phyloP scores from a whole-genome alignment of 2,329 filamentous ascomycete species.

The Cordyceps fumosorosea region DNA sequence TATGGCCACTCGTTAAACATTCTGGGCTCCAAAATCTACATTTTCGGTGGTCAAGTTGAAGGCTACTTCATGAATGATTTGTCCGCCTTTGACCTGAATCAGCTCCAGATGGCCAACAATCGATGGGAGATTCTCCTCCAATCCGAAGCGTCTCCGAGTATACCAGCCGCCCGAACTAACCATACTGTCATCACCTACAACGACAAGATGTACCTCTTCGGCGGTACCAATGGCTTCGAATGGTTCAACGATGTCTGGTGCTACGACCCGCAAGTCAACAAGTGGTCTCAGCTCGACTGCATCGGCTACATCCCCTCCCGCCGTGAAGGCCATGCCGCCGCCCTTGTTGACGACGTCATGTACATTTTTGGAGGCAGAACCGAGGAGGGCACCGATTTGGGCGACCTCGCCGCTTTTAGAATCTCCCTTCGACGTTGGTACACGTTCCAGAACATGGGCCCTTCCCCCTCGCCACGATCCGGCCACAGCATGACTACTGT shows the following conservation, averaged over 20 bases:
- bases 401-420: constrained; percentile 77
- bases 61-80: constrained; percentile 98
- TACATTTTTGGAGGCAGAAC: constrained; percentile 97
- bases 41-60: constrained; percentile 96
- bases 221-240: constrained; percentile 87
- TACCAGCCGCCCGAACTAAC: constrained; percentile 88
- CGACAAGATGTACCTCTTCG: constrained; percentile 94
- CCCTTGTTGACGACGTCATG: constrained; percentile 96
- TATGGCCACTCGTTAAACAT: constrained; percentile 98
- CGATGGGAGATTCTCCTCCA: constrained; percentile 88
- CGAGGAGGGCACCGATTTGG: constrained; percentile 85
- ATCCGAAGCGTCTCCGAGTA: constrained; percentile 45
- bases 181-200: constrained; percentile 88
- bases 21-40: constrained; percentile 90
- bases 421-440: constrained; percentile 87
- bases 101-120: constrained; percentile 83
- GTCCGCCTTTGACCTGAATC: constrained; percentile 90
- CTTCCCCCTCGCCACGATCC: constrained; percentile 84
- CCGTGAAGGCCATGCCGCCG: constrained; percentile 88
- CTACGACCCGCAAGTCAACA: constrained; percentile 77
- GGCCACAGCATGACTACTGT: constrained; percentile 97
- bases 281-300: constrained; percentile 85
- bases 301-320: constrained; percentile 95
- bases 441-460: constrained; percentile 99
- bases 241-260: constrained; percentile 99